Evolutionary conservation across 2,329 filamentous ascomycete genomes (phyloP), one percentile per base, ranked within the genome.

Genomic region (Thielaviopsis ethacetica): DNA sequence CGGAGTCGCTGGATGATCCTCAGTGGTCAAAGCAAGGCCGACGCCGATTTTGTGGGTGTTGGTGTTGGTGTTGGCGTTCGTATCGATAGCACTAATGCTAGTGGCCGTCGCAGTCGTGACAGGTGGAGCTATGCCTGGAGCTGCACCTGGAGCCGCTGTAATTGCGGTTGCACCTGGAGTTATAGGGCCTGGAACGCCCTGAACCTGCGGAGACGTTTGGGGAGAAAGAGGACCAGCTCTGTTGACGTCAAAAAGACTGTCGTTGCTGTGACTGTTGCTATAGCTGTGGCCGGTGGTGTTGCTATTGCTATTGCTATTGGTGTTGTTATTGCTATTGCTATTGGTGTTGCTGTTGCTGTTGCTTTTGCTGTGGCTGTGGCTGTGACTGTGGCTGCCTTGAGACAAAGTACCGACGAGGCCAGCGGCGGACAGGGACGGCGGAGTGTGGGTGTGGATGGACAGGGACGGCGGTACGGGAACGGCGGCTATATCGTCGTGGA

Each of bases 381-480:
- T 66, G 63, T 38, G 66, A 65, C 21, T 71, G 65, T 19, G 69
- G 66, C 59, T 68, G 63, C 44, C 55, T 10, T 44, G 38, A n/a
- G 38, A 44, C 38, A 44, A 44, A 44, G 38, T n/a, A 44, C 17
- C 17, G 38, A 44, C 38, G 38, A 44, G 38, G 15, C 38, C 38
- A 44, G 38, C 38, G 38, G 38, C 38, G 38, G 38, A 44, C 38
- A 44, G 38, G 38, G 38, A 44, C 2, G 38, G 38, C 17, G 17
- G 38, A n/a, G 13, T 68, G 65, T 52, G 65, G 64, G 50, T 64
- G 63, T 65, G 62, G 26, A 54, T 64, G 61, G 38, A 44, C 13
- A n/a, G 38, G 17, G 38, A 44, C 17, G 38, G 38, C 17, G 38
- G 38, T n/a, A 44, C 38, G 38, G 38, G 38, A 44, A 44, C 38